These are phyloP conservation scores for Podila minutissima DNA, from an alignment of 192 early-diverging fungal species.

Conservation along the genomic window DNA sequence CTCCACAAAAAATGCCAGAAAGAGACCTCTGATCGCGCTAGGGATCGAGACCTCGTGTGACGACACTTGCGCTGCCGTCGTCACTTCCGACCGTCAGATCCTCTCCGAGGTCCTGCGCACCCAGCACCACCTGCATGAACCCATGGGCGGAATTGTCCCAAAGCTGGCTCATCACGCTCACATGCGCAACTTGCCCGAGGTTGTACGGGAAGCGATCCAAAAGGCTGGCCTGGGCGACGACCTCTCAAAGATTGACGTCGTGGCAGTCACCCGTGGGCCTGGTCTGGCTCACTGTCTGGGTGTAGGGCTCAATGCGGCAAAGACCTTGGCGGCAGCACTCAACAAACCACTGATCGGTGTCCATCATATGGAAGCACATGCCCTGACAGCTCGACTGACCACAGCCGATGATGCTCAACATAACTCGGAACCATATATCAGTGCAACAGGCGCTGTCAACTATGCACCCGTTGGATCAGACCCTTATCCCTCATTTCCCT, in stretches of 20 bases:
- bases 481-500: slow-evolving; percentile 68
- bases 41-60: slow-evolving; percentile 86
- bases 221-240: slow-evolving; percentile 55
- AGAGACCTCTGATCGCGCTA: slow-evolving; percentile 58
- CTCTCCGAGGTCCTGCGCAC: slow-evolving; percentile 68
- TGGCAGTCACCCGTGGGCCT: slow-evolving; percentile 83
- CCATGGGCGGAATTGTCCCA: slow-evolving; percentile 81
- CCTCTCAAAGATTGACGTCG: slow-evolving; percentile 63
- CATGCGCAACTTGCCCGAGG: slow-evolving; percentile 67
- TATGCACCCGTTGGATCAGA: slow-evolving; percentile 9
- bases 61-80: slow-evolving; percentile 80
- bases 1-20: background rate
- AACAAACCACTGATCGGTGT: slow-evolving; percentile 78
- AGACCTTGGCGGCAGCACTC: slow-evolving; percentile 74
- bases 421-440: background rate
- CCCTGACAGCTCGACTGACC: slow-evolving; percentile 76
- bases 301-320: slow-evolving; percentile 77
- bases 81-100: slow-evolving; percentile 70
- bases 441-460: background rate
- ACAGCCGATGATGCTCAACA: slow-evolving; percentile 20
- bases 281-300: slow-evolving; percentile 74
- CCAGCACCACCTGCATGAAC: slow-evolving; percentile 75
- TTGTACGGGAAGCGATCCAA: slow-evolving; percentile 69
- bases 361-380: slow-evolving; percentile 90
- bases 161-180: slow-evolving; percentile 73